Evolutionary conservation across 2,329 filamentous ascomycete species (phyloP), one percentile per base, ranked within the genome.

Genomic region (Sarocladium strictum): DNA sequence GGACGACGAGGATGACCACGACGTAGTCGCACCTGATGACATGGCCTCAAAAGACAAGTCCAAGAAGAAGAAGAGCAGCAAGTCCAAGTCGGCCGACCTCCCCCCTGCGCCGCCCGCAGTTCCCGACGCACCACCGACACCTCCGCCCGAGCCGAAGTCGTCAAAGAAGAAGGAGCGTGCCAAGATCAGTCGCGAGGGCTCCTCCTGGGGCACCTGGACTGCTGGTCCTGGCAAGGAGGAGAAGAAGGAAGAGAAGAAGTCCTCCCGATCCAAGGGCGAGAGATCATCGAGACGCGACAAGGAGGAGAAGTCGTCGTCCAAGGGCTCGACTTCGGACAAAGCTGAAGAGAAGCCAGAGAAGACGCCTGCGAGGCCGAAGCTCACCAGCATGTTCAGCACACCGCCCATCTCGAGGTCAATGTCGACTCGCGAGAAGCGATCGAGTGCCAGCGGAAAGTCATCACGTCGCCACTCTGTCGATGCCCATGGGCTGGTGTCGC

Each of bases 191-290:
- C 87, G 89, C 56, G 85, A 87, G 35, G 78, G 77, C 33, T 76
- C 81, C 12, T 84, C 87, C 27, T 94, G 90, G 90, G 86, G 85
- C 33, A 83, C 84, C 67, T 93, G 87, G 87, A 82, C 80, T 17
- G 78, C 83, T 15, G 74, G 79, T 2, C 66, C 73, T 17, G 65
- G 43, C 43, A 45, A 56, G 40, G 43, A 53, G 19, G 47, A 41
- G 21, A 43, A 43, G 54, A 35, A 66, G 53, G 43, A 57, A 59
- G 85, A 87, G 60, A 83, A 81, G 61, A 78, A 74, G 58, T 63
- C 67, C 9, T 83, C 84, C 0, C 87, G 81, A 64, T 84, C 85
- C 55, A 84, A 80, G 57, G 82, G 85, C 11, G 86, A 90, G 54
- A 84, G 84, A 61, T 77, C 64, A 3, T 64, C 78, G 59, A 85